Base-by-base conservation (phyloP, 176 grass and related monocot species). In the Oryza australiensis region DNA sequence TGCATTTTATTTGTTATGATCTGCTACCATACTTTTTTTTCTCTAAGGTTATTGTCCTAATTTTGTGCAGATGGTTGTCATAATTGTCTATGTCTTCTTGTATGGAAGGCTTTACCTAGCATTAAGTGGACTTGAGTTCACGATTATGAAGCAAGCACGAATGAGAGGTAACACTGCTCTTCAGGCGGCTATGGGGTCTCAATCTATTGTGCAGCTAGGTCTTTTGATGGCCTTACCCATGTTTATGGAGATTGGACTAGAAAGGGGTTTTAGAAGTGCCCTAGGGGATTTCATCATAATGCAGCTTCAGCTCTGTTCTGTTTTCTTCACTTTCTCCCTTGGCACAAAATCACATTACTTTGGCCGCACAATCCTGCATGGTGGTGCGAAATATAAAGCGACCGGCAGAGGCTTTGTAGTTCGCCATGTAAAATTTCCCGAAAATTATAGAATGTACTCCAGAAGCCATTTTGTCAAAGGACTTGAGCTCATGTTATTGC, bases 241-340 rank as follows among this genome's bases (percentile, higher is more conserved):
- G 94, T 82, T 97, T 27, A 97, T 97, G 94, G 94, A 97, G 72
- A 90, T 97, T 73, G 94, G 92, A 41, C 79, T 97, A 1, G 92
- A 97, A 75, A 89, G 92, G 85, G 94, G 94, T 45, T 97, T 97
- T 75, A 86, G 90, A 86, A 80, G 86, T 26, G 88, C 92, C 32
- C 74, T 97, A 20, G 87, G 87, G 6, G 92, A 94, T 83, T 94
- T 94, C 35, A 64, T 94, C 63, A 91, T 91, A 68, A 94, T 94
- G 92, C 92, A 94, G 72, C 92, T 94, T 79, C 89, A 94, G 81
- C 89, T 94, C 13, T 94, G 89, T 64, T 86, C 94, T 16, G 92
- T 97, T 28, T 97, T 97, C 73, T 97, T 97, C 65, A 94, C 92
- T 5, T 97, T 94, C 80, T 97, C 91, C 32, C 86, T 97, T 22